Percentiles rank a stretch among this genome's conserved stretches.
Conservation (phyloP, 164 flowering plant genomes). For the Litsea cubeba region DNA sequence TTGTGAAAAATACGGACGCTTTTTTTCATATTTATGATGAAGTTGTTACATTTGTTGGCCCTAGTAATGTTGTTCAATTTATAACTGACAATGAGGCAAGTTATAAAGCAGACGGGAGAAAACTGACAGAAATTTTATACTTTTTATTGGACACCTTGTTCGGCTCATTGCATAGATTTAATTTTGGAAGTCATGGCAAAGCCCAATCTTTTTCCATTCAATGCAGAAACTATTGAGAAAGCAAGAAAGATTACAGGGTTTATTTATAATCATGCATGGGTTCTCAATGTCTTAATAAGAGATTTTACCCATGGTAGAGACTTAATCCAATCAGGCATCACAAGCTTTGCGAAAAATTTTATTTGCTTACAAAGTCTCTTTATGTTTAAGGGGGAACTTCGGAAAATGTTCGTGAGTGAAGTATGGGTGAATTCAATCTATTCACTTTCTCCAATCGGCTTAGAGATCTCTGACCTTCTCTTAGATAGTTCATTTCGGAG, state of each 20-base stretch:
- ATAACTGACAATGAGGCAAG: not conserved
- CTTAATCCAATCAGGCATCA: not conserved
- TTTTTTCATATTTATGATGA: not conserved
- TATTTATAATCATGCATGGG: not conserved
- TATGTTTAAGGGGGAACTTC: not conserved
- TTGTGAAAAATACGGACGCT: not conserved
- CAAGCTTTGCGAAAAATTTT: not conserved
- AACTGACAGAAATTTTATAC: not conserved
- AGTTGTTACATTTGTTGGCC: not conserved
- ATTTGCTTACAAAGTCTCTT: not conserved
- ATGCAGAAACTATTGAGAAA: no score
- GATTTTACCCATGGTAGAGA: not conserved
- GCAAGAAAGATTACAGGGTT: not conserved
- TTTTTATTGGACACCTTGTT: not conserved
- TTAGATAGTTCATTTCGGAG: not conserved
- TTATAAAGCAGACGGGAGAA: not conserved
- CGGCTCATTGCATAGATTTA: not conserved
- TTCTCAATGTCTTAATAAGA: no score
- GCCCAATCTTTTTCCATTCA: not conserved
- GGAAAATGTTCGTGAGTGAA: not conserved
- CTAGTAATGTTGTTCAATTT: not conserved
- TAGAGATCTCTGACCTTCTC: not conserved
- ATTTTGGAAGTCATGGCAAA: not conserved
- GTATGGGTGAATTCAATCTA: not conserved
- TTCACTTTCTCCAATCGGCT: not conserved